Base-by-base conservation (phyloP, 139 green algal genomes). In the Mesostigma viride region DNA sequence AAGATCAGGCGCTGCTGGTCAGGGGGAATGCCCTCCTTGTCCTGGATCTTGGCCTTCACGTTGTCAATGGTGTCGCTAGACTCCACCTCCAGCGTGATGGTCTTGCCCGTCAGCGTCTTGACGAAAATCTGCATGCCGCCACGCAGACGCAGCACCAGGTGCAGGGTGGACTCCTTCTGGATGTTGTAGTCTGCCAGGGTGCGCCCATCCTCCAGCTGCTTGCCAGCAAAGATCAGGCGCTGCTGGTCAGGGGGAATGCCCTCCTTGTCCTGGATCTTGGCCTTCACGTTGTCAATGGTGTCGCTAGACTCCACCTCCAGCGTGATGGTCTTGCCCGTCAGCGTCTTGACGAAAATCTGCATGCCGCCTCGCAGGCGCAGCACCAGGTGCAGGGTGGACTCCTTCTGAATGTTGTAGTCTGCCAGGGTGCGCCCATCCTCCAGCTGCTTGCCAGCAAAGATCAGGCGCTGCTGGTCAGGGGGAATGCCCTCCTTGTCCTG, bases 171-270 rank as follows among this genome's bases (percentile, higher is more conserved):
- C 40, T 53, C 40, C 40, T 53, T 53, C 40, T 53, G 40, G 81
- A 96, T 96, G 84, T 96, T 95, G 83, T 94, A 96, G 74, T 96
- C 89, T 0, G 89, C 85, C 47, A 96, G 79, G 0, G 89, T 96
- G 65, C 87, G 82, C 35, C 89, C 89, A 58, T 95, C 89, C 80
- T 94, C 87, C 64, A 95, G 87, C 87, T 95, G 89, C 86, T 95
- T 95, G 78, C 89, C 89, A 14, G 89, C 89, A 65, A 94, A 95
- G 71, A 95, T 94, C 35, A 95, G 83, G 35, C 89, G 86, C 85
- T 95, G 89, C 84, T 95, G 87, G 77, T 94, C 85, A 26, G 89
- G 86, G 0, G 89, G 89, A 70, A 95, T 95, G 6, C 70, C 70
- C 32, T 67, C 66, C 63, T 78, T 78, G 69, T 78, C 71, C 58